Evolutionary conservation across 495 filamentous ascomycete species (phyloP), one percentile per base, ranked within the genome.

Genomic region (Penicillium lagena): DNA sequence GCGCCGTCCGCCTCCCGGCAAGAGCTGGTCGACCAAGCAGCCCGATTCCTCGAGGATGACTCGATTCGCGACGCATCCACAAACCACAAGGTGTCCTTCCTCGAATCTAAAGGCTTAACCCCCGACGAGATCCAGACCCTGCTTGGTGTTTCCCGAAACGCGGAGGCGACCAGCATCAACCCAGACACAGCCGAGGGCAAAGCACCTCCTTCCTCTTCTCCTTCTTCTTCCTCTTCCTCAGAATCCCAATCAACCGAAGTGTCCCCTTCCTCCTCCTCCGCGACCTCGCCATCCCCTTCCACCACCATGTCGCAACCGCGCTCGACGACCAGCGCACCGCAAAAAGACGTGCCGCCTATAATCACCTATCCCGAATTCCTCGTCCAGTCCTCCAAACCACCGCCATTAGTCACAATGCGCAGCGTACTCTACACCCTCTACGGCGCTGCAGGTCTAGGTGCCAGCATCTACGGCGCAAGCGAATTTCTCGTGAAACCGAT

Each of bases 341-440:
- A 47, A 41, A 35, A 62, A 55, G 78, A 85, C 48, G 68, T 80
- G 14, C 78, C 89, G 15, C 94, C 91, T n/a, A 90, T 98, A 52
- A 85, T 97, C 56, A 98, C 93, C 17, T 97, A 96, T 67, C 93
- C 93, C 38, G 93, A 98, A 64, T 96, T 95, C 67, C 82, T 97
- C 51, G 54, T 76, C 41, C 66, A 81, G 37, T 60, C 76, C 9
- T 52, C 66, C 40, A 87, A 85, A 29, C 81, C 88, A 7, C 79
- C 83, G 1, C 90, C 93, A 0, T 70, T 97, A 2, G 76, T 97
- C 29, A 93, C 89, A 12, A 77, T 83, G 46, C 70, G 73, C 33
- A 80, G 82, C 34, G 73, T 96, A 31, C 70, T 90, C 39, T 86
- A 81, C 60, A 84, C 89, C 10, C 69, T 91, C 51, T 90, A 96